Percentiles rank a stretch among this genome's conserved stretches.
Conservation (phyloP, 1,139 yeast species). For the Nematodospora anomalae region DNA sequence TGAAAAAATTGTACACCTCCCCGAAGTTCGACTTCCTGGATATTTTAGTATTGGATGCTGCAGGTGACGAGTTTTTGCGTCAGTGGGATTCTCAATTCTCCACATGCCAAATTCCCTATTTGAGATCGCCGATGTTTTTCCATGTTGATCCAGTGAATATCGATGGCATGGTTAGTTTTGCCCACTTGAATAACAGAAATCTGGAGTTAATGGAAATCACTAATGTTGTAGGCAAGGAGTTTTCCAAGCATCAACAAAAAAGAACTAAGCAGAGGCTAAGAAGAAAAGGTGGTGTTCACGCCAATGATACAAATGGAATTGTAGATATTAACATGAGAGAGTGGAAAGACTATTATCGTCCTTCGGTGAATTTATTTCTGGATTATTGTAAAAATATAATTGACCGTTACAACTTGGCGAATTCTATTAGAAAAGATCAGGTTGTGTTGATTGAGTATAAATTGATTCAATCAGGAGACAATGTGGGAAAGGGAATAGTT, state of each 20-base stretch:
- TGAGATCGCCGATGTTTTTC: constrained; percentile 53
- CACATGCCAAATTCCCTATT: constrained; percentile 42
- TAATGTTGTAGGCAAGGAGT: constrained; percentile 49
- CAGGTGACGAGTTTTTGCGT: constrained; percentile 32
- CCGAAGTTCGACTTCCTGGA: constrained; percentile 24
- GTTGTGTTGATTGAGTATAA: constrained; percentile 36
- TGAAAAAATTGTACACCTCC: constrained; percentile 4
- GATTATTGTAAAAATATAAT: constrained; percentile 41
- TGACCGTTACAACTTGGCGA: constrained; percentile 31
- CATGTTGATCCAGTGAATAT: constrained; percentile 49
- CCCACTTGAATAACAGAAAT: constrained; percentile 33
- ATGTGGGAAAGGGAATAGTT: constrained; percentile 31
- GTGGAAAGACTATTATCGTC: constrained; percentile 48
- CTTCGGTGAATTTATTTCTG: constrained; percentile 40
- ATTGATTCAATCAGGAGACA: constrained; percentile 25
- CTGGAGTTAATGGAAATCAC: constrained; percentile 42
- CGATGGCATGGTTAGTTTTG: constrained; percentile 46
- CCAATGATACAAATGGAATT: constrained; percentile 34
- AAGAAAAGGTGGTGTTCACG: constrained; percentile 6
- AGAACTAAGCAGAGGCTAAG: constrained; percentile 23
- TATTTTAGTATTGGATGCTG: constrained; percentile 34
- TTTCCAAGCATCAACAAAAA: constrained; percentile 45
- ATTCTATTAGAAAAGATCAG: constrained; percentile 33
- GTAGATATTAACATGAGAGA: constrained; percentile 47
- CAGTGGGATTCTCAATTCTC: constrained; percentile 49